These are phyloP conservation scores for Oxytropis ochrocephala DNA, from an alignment of 306 rosid genomes.

Conservation along the genomic window DNA sequence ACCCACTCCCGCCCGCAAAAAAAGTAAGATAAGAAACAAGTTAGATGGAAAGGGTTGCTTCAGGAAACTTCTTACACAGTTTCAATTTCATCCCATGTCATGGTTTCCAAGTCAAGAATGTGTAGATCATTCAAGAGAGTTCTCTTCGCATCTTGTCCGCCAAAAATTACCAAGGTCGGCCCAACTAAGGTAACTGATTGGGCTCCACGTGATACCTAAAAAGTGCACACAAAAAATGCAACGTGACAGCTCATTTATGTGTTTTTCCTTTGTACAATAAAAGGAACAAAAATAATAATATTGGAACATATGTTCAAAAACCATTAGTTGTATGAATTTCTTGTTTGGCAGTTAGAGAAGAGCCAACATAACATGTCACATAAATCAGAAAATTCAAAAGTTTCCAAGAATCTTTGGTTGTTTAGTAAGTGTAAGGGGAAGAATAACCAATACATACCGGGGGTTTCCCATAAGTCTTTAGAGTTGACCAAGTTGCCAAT, in stretches of 20 bases:
- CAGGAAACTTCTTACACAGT: conserved; percentile 54
- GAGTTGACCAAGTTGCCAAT: conserved; percentile 55
- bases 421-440: neutral
- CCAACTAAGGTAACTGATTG: conserved; percentile 80
- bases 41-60: neutral
- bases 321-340: neutral
- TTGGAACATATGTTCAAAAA: neutral
- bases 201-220: conserved; percentile 84
- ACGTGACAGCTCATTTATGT: neutral
- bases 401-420: neutral
- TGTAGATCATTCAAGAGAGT: conserved; percentile 81
- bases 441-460: conserved; percentile 51
- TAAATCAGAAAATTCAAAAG: neutral
- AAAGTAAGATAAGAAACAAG: neutral
- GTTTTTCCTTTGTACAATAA: neutral
- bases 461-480: conserved; percentile 83
- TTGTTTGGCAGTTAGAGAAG: neutral
- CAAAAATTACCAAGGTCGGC: conserved; percentile 71
- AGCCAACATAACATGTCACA: neutral
- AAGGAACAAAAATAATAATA: neutral
- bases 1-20: neutral
- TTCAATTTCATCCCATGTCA: conserved; percentile 98
- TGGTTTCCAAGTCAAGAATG: conserved; percentile 84
- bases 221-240: neutral
- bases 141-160: conserved; percentile 94